phyloP scores from a whole-genome alignment of 441 rosid species.

The Geranium incanum region DNA sequence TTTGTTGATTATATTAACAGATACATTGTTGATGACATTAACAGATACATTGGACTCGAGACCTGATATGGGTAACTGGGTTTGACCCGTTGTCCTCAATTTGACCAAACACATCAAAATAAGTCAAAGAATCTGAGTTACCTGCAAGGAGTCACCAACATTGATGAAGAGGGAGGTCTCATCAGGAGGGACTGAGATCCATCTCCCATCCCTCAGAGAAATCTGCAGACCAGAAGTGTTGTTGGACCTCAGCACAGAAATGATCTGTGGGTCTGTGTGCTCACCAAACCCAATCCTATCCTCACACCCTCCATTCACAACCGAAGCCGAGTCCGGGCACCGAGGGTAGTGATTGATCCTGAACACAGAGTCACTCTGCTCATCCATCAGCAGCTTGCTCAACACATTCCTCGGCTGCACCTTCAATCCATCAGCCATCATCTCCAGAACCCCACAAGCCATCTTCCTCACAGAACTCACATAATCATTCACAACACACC shows the following conservation, averaged over 20 bases:
- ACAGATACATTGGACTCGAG: too few relatives aligned
- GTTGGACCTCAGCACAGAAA: conserved; percentile 7
- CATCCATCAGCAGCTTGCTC: conserved; percentile 9
- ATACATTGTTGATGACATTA: too few relatives aligned
- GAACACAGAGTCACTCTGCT: conserved; percentile 25
- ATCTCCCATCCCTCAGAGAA: conserved; percentile 9
- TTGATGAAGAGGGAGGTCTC: conserved; percentile 17
- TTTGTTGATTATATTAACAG: too few relatives aligned
- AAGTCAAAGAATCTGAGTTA: neutral
- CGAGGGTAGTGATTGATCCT: conserved; percentile 26
- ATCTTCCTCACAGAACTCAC: conserved; percentile 16
- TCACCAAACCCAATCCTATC: too few relatives aligned
- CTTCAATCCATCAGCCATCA: conserved; percentile 13
- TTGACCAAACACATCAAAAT: too few relatives aligned
- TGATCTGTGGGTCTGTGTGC: too few relatives aligned
- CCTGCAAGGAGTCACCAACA: conserved; percentile 20
- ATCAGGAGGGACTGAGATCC: conserved; percentile 15
- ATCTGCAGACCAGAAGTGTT: conserved; percentile 9
- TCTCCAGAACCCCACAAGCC: conserved; percentile 20
- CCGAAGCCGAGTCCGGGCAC: neutral
- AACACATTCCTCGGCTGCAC: neutral
- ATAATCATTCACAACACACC: conserved; percentile 20
- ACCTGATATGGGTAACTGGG: too few relatives aligned
- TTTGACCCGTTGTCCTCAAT: too few relatives aligned
- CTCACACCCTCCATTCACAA: too few relatives aligned